A percentile compares a stretch with the other conserved stretches of the same genome.
Evolutionary conservation across 2,329 filamentous ascomycete genomes (phyloP).

Genomic region (Trichoderma afroharzianum): DNA sequence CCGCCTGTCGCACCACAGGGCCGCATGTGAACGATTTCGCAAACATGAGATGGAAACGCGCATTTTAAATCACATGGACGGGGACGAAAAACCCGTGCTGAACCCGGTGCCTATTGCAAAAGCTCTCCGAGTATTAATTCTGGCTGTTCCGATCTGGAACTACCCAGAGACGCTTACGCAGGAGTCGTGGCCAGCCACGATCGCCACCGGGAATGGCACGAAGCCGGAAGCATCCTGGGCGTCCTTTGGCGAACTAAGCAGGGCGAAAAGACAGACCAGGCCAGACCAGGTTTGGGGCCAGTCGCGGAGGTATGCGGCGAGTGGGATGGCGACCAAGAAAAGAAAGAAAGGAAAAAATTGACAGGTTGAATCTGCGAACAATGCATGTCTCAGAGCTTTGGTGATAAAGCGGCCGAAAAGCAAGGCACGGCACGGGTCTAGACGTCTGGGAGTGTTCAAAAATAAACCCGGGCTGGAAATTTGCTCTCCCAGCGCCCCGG

Average conservation of each 20-base stretch:
- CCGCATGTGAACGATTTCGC: neutral
- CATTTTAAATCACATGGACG: neutral
- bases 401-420: neutral
- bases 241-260: neutral
- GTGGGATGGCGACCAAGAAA: neutral
- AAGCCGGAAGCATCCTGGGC: neutral
- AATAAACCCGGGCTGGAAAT: neutral
- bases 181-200: neutral
- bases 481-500: neutral
- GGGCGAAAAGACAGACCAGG: neutral
- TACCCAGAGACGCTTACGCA: neutral
- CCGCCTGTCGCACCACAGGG: neutral
- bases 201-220: conserved; percentile 10
- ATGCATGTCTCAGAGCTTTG: conserved; percentile 11
- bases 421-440: neutral
- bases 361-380: neutral
- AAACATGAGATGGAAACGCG: neutral
- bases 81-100: neutral
- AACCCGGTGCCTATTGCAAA: neutral
- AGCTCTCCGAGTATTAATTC: neutral
- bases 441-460: neutral
- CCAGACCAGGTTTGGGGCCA: neutral
- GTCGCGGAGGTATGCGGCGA: neutral
- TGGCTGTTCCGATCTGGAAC: neutral
- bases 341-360: neutral